Evolutionary conservation across 202 grass and related monocot genomes (phyloP).

Genomic region (Setaria viridis): DNA sequence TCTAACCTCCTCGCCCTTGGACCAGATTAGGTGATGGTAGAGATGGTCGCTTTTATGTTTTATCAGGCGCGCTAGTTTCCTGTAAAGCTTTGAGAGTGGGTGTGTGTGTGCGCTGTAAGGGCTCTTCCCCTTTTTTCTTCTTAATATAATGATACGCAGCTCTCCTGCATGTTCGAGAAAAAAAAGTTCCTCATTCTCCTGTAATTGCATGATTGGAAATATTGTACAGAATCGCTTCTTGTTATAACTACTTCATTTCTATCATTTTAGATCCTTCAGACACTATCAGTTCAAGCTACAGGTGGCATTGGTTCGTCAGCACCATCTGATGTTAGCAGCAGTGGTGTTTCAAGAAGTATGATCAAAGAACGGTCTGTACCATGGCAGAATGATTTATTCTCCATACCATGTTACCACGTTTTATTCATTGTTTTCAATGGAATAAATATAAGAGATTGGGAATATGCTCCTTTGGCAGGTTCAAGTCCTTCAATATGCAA

Average conservation of each 20-base stretch:
- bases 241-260: conserved; percentile 37
- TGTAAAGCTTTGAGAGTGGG: too few relatives aligned
- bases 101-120: too few relatives aligned
- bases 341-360: conserved; percentile 70
- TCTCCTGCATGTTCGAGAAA: too few relatives aligned
- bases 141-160: too few relatives aligned
- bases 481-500: conserved; percentile 86
- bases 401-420: not conserved
- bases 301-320: conserved; percentile 48
- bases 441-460: conserved; percentile 12
- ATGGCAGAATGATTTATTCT: conserved; percentile 16
- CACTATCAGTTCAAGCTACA: conserved; percentile 61
- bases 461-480: conserved; percentile 53
- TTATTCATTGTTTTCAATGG: conserved; percentile 21
- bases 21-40: too few relatives aligned
- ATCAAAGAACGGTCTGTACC: conserved; percentile 78
- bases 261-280: conserved; percentile 69
- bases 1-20: too few relatives aligned
- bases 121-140: too few relatives aligned
- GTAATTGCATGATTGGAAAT: conserved; percentile 11
- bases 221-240: conserved; percentile 3
- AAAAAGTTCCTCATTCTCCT: not conserved
- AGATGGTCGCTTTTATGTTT: too few relatives aligned
- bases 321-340: conserved; percentile 58
- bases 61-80: too few relatives aligned